phyloP scores from a whole-genome alignment of 768 basidiomycete genomes.

The Pisolithus marmoratus region DNA sequence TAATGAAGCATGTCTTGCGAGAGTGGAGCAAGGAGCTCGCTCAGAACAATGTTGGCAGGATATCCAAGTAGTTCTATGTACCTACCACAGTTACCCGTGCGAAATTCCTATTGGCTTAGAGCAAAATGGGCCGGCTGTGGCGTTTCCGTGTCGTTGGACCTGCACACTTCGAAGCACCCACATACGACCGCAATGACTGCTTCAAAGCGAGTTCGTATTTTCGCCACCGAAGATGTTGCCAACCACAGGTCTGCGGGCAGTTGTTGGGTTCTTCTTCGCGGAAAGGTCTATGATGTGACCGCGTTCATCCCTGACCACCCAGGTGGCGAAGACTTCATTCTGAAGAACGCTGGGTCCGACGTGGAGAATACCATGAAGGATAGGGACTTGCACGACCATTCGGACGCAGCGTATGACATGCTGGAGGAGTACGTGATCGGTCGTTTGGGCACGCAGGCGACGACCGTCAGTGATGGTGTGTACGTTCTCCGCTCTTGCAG shows the following conservation, averaged over 20 bases:
- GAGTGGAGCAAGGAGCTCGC: slow-evolving; percentile 60
- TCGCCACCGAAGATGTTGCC: slow-evolving; percentile 68
- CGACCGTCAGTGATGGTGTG: slow-evolving; percentile 74
- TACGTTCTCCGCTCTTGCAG: slow-evolving; percentile 4
- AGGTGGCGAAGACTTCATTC: slow-evolving; percentile 89
- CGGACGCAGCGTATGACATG: slow-evolving; percentile 88
- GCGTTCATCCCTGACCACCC: slow-evolving; percentile 83
- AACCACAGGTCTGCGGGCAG: slow-evolving; percentile 52
- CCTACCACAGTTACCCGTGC: too few relatives aligned
- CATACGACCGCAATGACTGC: slow-evolving; percentile 42
- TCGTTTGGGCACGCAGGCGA: slow-evolving; percentile 68
- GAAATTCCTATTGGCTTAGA: too few relatives aligned
- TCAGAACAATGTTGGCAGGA: slow-evolving; percentile 36
- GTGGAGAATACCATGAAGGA: slow-evolving; percentile 79
- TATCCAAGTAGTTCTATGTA: neutral
- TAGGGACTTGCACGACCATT: slow-evolving; percentile 78
- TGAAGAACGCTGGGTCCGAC: slow-evolving; percentile 80
- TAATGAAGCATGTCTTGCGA: slow-evolving; percentile 75
- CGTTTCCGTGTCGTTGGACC: too few relatives aligned
- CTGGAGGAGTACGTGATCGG: slow-evolving; percentile 85
- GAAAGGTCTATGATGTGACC: slow-evolving; percentile 89
- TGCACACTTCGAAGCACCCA: too few relatives aligned
- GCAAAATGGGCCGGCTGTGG: too few relatives aligned
- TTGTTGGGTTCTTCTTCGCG: slow-evolving; percentile 79
- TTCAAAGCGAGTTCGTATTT: slow-evolving; percentile 62